A percentile compares a stretch with the other conserved stretches of the same genome.
phyloP scores from a whole-genome alignment of 1,139 yeast genomes.

The Pneumocystis canis region DNA sequence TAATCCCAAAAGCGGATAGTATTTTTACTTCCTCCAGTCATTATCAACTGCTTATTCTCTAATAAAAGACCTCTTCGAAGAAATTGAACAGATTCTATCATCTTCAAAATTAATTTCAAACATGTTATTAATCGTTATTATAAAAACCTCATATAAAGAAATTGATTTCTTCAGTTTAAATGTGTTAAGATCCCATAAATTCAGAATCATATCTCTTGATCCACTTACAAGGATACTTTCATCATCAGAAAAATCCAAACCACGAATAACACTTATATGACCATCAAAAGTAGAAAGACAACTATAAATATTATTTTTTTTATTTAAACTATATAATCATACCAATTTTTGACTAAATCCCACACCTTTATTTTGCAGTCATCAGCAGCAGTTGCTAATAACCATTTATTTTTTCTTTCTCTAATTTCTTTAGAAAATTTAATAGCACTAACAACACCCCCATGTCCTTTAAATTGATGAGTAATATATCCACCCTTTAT shows the following conservation, averaged over 20 bases:
- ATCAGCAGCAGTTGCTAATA: slow-evolving; percentile 50
- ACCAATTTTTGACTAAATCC: slow-evolving; percentile 75
- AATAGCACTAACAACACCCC: slow-evolving; percentile 74
- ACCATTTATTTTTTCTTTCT: slow-evolving; percentile 53
- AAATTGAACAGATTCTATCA: slow-evolving; percentile 72
- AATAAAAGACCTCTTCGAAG: slow-evolving; percentile 24
- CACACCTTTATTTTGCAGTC: slow-evolving; percentile 69
- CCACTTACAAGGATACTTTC: slow-evolving; percentile 56
- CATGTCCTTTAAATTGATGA: slow-evolving; percentile 86
- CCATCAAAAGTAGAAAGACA: slow-evolving; percentile 42
- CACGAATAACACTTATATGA: slow-evolving; percentile 78
- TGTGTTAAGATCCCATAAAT: slow-evolving; percentile 44
- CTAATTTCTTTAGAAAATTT: slow-evolving; percentile 53
- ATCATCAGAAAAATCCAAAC: slow-evolving; percentile 45
- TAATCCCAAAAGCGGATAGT: slow-evolving; percentile 47
- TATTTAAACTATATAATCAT: slow-evolving; percentile 17
- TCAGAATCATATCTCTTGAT: slow-evolving; percentile 74
- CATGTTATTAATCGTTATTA: slow-evolving; percentile 3
- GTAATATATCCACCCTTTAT: slow-evolving; percentile 76
- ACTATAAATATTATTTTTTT: neutral
- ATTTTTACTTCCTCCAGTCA: slow-evolving; percentile 74
- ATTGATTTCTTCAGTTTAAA: slow-evolving; percentile 49
- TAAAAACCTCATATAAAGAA: slow-evolving; percentile 43
- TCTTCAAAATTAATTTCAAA: slow-evolving; percentile 18
- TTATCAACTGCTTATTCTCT: slow-evolving; percentile 30